Evolutionary conservation across 176 grass and related monocot species (phyloP).

Genomic region (Secale cereale): DNA sequence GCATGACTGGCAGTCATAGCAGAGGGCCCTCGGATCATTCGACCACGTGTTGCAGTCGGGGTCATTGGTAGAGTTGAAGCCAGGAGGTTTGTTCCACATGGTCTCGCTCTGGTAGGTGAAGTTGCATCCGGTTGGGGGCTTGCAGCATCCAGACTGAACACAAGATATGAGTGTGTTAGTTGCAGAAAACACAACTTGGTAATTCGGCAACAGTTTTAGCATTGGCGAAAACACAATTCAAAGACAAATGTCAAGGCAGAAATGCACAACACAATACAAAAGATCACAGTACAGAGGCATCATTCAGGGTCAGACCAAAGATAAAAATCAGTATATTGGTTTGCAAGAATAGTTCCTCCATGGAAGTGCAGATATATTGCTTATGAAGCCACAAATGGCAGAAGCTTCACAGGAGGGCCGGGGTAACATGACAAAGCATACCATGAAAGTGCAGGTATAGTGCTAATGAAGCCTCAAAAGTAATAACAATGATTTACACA

Average conservation of each 20-base stretch:
- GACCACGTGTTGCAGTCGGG: constrained; percentile 80
- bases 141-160: constrained; percentile 88
- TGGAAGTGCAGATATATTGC: no score
- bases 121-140: constrained; percentile 82
- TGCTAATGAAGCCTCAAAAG: background rate
- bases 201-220: background rate
- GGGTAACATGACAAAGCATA: background rate
- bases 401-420: background rate
- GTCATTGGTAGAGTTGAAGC: constrained; percentile 34
- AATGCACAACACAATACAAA: background rate
- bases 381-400: background rate
- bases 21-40: constrained; percentile 67
- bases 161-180: background rate
- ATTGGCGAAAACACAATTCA: constrained; percentile 1
- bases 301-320: background rate
- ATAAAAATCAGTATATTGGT: background rate
- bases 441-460: background rate
- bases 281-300: background rate
- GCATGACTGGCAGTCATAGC: constrained; percentile 80
- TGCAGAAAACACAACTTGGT: background rate
- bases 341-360: background rate
- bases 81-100: constrained; percentile 57
- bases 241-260: background rate
- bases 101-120: constrained; percentile 65
- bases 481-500: background rate